These are phyloP conservation scores for Fennellomyces sp. DNA, from an alignment of 371 early-diverging fungal genomes.

Conservation along the genomic window DNA sequence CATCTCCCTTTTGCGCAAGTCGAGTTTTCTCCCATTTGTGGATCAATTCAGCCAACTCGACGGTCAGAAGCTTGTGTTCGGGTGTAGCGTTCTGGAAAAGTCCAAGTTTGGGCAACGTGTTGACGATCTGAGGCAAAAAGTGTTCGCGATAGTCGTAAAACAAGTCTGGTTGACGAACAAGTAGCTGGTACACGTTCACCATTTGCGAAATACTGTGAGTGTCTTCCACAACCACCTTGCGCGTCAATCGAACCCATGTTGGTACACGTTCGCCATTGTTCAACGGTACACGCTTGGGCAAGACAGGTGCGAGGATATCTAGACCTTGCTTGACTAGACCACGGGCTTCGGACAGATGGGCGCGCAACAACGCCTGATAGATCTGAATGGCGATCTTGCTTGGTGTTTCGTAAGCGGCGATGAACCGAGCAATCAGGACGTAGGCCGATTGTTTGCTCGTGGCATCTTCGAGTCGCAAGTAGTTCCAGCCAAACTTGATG, in stretches of 20 bases:
- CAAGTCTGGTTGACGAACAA: conserved; percentile 87
- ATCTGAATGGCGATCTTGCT: conserved; percentile 90
- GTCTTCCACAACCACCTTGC: conserved; percentile 89
- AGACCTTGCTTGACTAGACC: conserved; percentile 90
- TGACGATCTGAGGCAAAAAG: conserved; percentile 89
- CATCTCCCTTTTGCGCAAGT: conserved; percentile 15
- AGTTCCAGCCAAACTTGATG: conserved; percentile 94
- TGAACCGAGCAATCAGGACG: conserved; percentile 88
- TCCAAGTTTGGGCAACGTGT: conserved; percentile 84
- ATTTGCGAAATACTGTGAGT: conserved; percentile 87
- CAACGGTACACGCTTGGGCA: conserved; percentile 79
- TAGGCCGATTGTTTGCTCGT: conserved; percentile 95
- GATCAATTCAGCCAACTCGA: conserved; percentile 91
- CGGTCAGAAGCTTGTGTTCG: conserved; percentile 85
- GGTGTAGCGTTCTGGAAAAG: conserved; percentile 82
- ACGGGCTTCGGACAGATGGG: conserved; percentile 86
- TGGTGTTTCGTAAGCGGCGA: conserved; percentile 92
- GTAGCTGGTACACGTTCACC: conserved; percentile 86
- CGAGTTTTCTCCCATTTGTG: conserved; percentile 85
- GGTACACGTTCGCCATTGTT: conserved; percentile 63
- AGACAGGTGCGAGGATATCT: conserved; percentile 88
- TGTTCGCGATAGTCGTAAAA: conserved; percentile 89
- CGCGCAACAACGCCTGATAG: conserved; percentile 85
- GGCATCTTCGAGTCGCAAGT: conserved; percentile 88
- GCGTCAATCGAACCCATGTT: conserved; percentile 88